Base-by-base conservation (phyloP, 2,329 filamentous ascomycete species). In the Neofusicoccum sp. region DNA sequence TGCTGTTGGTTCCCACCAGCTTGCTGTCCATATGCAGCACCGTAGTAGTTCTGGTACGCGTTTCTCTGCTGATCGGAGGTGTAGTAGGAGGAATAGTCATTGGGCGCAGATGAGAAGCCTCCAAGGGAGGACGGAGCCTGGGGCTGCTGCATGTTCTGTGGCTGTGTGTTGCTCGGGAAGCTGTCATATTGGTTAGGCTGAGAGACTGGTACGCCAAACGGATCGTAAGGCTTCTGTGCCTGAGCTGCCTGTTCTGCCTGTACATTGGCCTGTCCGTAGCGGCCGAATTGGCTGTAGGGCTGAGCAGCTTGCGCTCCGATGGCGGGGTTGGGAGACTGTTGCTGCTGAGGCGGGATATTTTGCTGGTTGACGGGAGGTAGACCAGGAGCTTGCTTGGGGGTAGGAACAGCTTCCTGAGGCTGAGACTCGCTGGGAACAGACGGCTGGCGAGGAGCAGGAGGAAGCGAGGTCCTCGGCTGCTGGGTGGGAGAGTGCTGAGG, bases 401-500 rank as follows among this genome's bases (percentile, higher is more conserved):
- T 81, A 12, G 80, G 76, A 40, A 77, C 65, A 14, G 73, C 66
- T 69, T 78, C 70, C 49, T 74, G 75, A 40, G 69, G 65, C 48
- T 71, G 69, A 26, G 74, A 57, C 62, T 82, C 77, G 24, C 76
- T 72, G 26, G 75, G 65, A 26, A 73, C 72, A 26, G 73, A 65
- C 31, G 73, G 70, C 66, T 80, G 78, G 40, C 79, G 77, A 45
- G 79, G 78, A 20, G 84, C 86, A 38, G 93, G 93, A 65, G 95
- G 93, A 28, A 98, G 83, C 11, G 93, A 90, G 64, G 95, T 89
- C 68, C 93, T 87, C 64, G 95, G 93, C 66, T 90, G 87, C 58
- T 91, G 84, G 64, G 93, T 86, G 36, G 95, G 95, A 16, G 95
- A 97, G 72, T 96, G 93, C 66, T 93, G 91, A 30, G 93, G 93